A percentile compares a stretch with the other conserved stretches of the same genome.
These are phyloP conservation scores for Cytospora paraplurivora DNA, from an alignment of 2,329 filamentous ascomycete species.

Conservation along the genomic window DNA sequence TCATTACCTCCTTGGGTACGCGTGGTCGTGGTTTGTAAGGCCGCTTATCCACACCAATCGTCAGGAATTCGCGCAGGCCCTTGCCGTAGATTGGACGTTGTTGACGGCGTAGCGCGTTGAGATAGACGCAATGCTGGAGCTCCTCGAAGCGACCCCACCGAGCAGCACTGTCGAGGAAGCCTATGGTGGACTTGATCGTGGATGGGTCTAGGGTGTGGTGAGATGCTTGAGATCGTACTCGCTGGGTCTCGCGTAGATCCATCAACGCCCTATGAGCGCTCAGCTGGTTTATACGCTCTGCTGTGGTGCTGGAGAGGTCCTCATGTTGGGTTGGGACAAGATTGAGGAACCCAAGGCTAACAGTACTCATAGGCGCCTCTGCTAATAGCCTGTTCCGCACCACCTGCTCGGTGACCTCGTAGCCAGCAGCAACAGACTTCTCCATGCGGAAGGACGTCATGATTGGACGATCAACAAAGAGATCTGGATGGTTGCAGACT, in stretches of 20 bases:
- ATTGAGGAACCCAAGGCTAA: constrained; percentile 78
- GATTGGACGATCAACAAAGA: constrained; percentile 94
- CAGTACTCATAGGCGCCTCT: constrained; percentile 61
- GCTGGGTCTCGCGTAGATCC: constrained; percentile 72
- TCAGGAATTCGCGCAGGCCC: constrained; percentile 74
- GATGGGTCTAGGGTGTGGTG: constrained; percentile 62
- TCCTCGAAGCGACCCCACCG: constrained; percentile 74
- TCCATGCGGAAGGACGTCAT: constrained; percentile 95
- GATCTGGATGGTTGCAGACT: constrained; percentile 96
- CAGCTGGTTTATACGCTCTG: constrained; percentile 62
- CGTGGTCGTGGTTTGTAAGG: constrained; percentile 63
- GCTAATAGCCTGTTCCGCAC: constrained; percentile 68
- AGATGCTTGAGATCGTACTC: constrained; percentile 58
- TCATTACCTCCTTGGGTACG: constrained; percentile 63
- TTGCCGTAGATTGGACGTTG: constrained; percentile 80
- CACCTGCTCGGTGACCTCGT: constrained; percentile 69
- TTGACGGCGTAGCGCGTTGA: constrained; percentile 80
- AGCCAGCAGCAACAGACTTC: constrained; percentile 74
- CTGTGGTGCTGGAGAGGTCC: constrained; percentile 55
- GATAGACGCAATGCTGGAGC: constrained; percentile 76
- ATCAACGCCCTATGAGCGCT: constrained; percentile 71
- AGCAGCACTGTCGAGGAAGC: constrained; percentile 70
- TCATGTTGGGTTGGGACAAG: constrained; percentile 74
- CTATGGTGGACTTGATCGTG: constrained; percentile 68
- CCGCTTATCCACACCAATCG: constrained; percentile 61